These are phyloP conservation scores for Xylaria palmicola DNA, from an alignment of 495 filamentous ascomycete species.

Conservation along the genomic window DNA sequence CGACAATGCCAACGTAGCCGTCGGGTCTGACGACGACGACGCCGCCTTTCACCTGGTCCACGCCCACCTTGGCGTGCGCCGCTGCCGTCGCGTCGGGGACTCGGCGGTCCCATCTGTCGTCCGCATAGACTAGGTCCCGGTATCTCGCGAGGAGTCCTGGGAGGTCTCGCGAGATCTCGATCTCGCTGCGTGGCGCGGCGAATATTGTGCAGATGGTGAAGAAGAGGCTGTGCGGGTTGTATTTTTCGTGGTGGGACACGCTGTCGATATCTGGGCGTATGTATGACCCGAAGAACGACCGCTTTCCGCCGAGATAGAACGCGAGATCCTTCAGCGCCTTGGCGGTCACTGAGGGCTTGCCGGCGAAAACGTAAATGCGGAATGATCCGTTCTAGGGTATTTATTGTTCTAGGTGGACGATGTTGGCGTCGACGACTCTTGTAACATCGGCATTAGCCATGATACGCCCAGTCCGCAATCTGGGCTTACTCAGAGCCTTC, in stretches of 20 bases:
- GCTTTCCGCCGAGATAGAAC: conserved; percentile 58
- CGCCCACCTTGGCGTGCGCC: conserved; percentile 84
- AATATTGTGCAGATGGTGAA: conserved; percentile 76
- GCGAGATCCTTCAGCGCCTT: conserved; percentile 67
- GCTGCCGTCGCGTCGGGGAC: conserved; percentile 67
- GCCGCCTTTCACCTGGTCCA: conserved; percentile 70
- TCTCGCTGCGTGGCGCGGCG: conserved; percentile 56
- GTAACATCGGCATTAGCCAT: conserved; percentile 76
- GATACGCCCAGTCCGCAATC: conserved; percentile 65
- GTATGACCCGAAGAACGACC: conserved; percentile 69
- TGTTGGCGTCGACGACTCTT: conserved; percentile 79
- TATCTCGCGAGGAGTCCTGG: conserved; percentile 71
- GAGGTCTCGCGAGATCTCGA: conserved; percentile 65
- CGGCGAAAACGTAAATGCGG: conserved; percentile 81
- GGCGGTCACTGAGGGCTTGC: conserved; percentile 56
- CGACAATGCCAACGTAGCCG: conserved; percentile 78
- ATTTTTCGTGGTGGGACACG: conserved; percentile 75
- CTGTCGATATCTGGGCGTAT: conserved; percentile 57
- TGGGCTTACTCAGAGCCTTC: conserved; percentile 24
- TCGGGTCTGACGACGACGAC: conserved; percentile 83
- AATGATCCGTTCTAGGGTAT: conserved; percentile 84
- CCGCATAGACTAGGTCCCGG: conserved; percentile 80
- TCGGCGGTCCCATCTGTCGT: conserved; percentile 73
- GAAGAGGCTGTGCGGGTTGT: conserved; percentile 81
- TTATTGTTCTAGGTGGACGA: conserved; percentile 84